Conservation (phyloP, 371 early-diverging fungal species). For the Choanephora cucurbitarum region DNA sequence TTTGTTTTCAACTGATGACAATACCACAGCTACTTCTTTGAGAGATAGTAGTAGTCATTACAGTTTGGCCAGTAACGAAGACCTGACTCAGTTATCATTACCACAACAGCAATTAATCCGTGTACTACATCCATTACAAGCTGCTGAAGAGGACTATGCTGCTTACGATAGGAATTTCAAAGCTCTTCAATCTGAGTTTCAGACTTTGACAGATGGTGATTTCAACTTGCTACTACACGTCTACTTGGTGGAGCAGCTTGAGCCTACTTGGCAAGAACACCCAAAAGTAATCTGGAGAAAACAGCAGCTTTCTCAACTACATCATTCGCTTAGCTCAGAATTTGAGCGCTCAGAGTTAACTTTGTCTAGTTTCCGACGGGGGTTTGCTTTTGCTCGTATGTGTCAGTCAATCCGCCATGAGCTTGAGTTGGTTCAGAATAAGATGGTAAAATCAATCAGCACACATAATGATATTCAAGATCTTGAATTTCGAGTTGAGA, state of each 20-base stretch:
- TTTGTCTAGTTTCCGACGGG: conserved; percentile 29
- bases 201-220: conserved; percentile 32
- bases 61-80: conserved; percentile 12
- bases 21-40: conserved; percentile 11
- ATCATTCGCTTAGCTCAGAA: conserved; percentile 18
- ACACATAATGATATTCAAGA: conserved; percentile 43
- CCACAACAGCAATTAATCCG: conserved; percentile 19
- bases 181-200: conserved; percentile 36
- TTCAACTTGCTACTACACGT: conserved; percentile 9
- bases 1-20: conserved; percentile 21
- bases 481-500: conserved; percentile 35
- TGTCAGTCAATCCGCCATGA: conserved; percentile 41
- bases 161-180: conserved; percentile 38
- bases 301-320: conserved; percentile 24
- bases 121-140: conserved; percentile 42
- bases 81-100: conserved; percentile 8
- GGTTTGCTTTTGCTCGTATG: conserved; percentile 35
- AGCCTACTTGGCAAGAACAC: conserved; percentile 17
- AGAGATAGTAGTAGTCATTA: conserved; percentile 14
- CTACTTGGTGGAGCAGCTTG: conserved; percentile 7
- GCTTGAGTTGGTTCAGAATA: conserved; percentile 45
- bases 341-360: conserved; percentile 27
- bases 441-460: conserved; percentile 42
- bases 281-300: conserved; percentile 20
- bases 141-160: conserved; percentile 40